Conservation (phyloP, 805 yeast species). For the Kurtzmaniella fragi region DNA sequence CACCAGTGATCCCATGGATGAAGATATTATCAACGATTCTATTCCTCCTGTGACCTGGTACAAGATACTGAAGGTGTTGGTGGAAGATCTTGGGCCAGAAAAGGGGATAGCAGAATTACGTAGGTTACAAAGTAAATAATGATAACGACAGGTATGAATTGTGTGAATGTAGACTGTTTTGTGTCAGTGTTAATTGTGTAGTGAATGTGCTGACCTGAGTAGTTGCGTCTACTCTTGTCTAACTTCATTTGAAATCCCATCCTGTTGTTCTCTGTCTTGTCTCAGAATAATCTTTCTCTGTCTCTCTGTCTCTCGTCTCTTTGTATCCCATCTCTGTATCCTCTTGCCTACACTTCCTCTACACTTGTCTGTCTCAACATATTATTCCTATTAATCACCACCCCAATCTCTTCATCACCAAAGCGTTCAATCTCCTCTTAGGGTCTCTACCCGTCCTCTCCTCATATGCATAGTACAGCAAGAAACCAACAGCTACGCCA, state of each 20-base stretch:
- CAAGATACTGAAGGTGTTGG: constrained; percentile 32
- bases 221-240: too few relatives aligned
- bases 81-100: constrained; percentile 26
- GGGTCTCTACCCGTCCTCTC: constrained; percentile 48
- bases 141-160: background rate
- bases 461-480: constrained; percentile 63
- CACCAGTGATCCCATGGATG: constrained; percentile 1
- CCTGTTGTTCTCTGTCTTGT: too few relatives aligned
- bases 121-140: constrained; percentile 10
- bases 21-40: background rate
- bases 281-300: too few relatives aligned
- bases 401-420: constrained; percentile 29
- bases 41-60: constrained; percentile 36
- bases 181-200: background rate
- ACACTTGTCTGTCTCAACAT: background rate
- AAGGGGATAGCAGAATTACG: constrained; percentile 15
- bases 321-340: too few relatives aligned
- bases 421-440: constrained; percentile 57
- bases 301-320: too few relatives aligned
- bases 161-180: too few relatives aligned
- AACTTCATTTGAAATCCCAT: too few relatives aligned
- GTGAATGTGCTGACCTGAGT: too few relatives aligned
- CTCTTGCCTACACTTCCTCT: background rate
- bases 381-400: background rate
- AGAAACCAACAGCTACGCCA: constrained; percentile 57